phyloP scores from a whole-genome alignment of 352 stramenopile genomes.

The Phytophthora cajani region DNA sequence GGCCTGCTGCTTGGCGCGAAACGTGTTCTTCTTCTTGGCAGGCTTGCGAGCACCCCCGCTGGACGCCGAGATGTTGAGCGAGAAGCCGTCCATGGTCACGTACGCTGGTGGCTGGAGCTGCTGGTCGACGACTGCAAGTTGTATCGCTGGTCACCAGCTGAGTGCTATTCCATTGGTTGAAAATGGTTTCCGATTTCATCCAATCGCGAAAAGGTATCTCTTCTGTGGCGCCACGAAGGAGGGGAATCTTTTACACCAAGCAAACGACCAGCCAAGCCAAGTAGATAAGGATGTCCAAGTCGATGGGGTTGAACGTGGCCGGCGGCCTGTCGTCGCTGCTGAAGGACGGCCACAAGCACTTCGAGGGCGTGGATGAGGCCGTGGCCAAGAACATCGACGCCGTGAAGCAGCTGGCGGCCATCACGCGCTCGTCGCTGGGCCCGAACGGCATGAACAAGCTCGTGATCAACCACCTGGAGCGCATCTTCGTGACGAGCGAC shows the following conservation, averaged over 20 bases:
- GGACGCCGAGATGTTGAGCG: conserved; percentile 82
- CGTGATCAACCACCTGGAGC: conserved; percentile 99
- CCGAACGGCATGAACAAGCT: conserved; percentile 99
- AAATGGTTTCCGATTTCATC: conserved; percentile 5
- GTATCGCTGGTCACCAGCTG: conserved; percentile 17
- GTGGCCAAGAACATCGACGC: conserved; percentile 99
- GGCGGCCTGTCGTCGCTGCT: conserved; percentile 97
- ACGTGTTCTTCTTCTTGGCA: conserved; percentile 80
- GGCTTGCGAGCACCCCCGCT: conserved; percentile 40
- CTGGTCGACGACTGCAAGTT: conserved; percentile 14
- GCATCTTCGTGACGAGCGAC: conserved; percentile 99
- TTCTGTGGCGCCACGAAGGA: conserved; percentile 32
- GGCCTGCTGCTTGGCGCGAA: conserved; percentile 78
- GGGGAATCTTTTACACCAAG: conserved; percentile 44
- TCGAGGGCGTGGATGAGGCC: conserved; percentile 95
- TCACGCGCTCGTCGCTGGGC: conserved; percentile 97
- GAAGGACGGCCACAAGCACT: conserved; percentile 98
- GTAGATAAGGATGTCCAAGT: conserved; percentile 78
- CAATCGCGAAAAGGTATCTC: conserved; percentile 26
- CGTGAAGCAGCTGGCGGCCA: conserved; percentile 97
- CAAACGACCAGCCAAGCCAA: conserved; percentile 25
- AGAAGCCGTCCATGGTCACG: conserved; percentile 67
- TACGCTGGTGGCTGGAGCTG: background rate
- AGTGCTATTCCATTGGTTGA: conserved; percentile 23
- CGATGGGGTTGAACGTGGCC: conserved; percentile 96